Evolutionary conservation across 495 filamentous ascomycete species (phyloP), one percentile per base, ranked within the genome.

Genomic region (Tuber brumale): DNA sequence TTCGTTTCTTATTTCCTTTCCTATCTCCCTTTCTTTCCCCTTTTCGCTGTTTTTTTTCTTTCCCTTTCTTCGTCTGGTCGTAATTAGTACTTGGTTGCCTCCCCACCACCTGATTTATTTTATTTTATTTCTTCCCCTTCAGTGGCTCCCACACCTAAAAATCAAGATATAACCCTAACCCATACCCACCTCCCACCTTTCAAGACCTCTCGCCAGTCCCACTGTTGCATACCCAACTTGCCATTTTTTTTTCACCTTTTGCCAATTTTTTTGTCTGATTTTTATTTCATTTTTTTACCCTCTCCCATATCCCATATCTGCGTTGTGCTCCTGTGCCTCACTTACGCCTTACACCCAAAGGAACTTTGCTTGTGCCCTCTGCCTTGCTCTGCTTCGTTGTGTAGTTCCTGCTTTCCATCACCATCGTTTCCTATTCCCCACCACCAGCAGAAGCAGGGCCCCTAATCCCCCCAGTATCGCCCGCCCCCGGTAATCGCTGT

Each of bases 131-230:
- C 23, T 66, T 66, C 18, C 57, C 27, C 57, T 66, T 66, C 57
- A 35, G 57, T 80, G 61, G 61, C 78, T 80, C 73, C 77, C 78
- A 80, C 78, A 80, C 78, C 57, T 35, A 77, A 74, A 71, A 74
- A 43, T 0, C 37, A 31, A 35, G 5, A 27, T 6, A 18, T n/a
- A 80, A 80, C 78, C 78, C 78, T 80, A 80, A 80, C 78, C 78
- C 78, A 80, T 70, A 37, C 72, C 77, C 31, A 79, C 78, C 73
- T 77, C 74, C 76, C 78, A 80, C 79, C 78, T 72, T 72, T 74
- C 78, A 79, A 77, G 78, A 73, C 75, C 77, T 76, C 78, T 74
- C 78, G 73, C 78, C 78, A 80, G 76, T 77, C 76, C 78, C 78
- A 77, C 78, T 77, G 76, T 77, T 77, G 73, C 78, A 77, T 73